phyloP scores from a whole-genome alignment of 2,329 filamentous ascomycete genomes.

The Cladosporium sp. region DNA sequence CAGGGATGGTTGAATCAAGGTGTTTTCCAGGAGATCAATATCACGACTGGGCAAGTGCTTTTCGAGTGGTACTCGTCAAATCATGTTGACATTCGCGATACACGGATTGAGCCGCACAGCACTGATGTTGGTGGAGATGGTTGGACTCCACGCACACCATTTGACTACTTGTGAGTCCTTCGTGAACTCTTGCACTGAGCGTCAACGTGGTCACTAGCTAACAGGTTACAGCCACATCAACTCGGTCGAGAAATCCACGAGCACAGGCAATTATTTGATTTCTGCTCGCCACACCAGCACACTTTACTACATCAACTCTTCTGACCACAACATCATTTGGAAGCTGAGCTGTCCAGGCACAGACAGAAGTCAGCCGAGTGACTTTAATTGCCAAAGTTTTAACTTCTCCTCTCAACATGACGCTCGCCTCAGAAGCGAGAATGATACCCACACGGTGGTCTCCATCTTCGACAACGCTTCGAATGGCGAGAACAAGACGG shows the following conservation, averaged over 20 bases:
- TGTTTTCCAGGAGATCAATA: slow-evolving; percentile 36
- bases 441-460: slow-evolving; percentile 42
- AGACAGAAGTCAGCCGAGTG: slow-evolving; percentile 2
- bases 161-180: slow-evolving; percentile 41
- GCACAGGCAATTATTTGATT: slow-evolving; percentile 49
- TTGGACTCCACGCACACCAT: slow-evolving; percentile 40
- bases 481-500: slow-evolving; percentile 21
- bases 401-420: slow-evolving; percentile 49
- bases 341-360: slow-evolving; percentile 32
- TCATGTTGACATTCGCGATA: slow-evolving; percentile 45
- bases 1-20: slow-evolving; percentile 20
- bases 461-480: slow-evolving; percentile 51
- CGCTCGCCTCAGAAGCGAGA: slow-evolving; percentile 39
- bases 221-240: slow-evolving; percentile 43
- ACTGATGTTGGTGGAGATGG: slow-evolving; percentile 37
- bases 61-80: slow-evolving; percentile 56
- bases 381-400: slow-evolving; percentile 20
- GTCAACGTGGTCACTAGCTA: not conserved
- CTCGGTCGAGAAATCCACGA: slow-evolving; percentile 46
- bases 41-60: slow-evolving; percentile 48
- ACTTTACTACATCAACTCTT: slow-evolving; percentile 44
- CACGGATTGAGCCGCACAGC: slow-evolving; percentile 33
- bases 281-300: slow-evolving; percentile 48
- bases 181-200: not conserved
- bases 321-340: slow-evolving; percentile 48